Conservation (phyloP, 768 basidiomycete genomes). For the Tricholoma sp. region DNA sequence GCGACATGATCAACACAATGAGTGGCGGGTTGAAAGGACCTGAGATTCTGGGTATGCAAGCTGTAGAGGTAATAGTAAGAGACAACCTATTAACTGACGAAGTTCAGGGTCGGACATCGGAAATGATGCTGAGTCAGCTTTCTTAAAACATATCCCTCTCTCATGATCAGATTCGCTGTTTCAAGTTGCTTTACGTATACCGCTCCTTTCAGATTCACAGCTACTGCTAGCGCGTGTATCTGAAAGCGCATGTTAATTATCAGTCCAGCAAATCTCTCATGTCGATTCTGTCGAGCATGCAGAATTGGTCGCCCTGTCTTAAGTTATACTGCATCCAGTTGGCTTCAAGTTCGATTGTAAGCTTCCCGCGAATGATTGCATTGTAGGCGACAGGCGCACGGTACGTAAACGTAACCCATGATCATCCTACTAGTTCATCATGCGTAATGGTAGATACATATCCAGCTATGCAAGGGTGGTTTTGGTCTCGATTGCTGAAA, state of each 20-base stretch:
- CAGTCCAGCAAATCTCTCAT: not conserved
- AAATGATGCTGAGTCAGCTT: constrained; percentile 11
- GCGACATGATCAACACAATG: constrained; percentile 30
- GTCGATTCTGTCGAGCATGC: not conserved
- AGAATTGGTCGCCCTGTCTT: not conserved
- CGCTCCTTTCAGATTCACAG: not conserved
- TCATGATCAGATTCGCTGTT: not conserved
- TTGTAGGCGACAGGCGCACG: not conserved
- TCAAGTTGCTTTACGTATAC: not conserved
- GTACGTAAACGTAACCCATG: not conserved
- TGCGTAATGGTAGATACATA: not conserved
- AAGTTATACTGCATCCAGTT: too few species aligned
- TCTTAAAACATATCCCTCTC: not conserved
- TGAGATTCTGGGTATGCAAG: constrained; percentile 1
- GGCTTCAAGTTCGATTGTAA: too few species aligned
- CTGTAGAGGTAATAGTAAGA: constrained; percentile 1
- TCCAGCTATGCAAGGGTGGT: not conserved
- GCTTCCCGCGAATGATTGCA: not conserved
- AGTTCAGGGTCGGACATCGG: constrained; percentile 7
- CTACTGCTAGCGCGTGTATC: not conserved
- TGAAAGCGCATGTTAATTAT: not conserved
- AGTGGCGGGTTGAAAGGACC: constrained; percentile 7
- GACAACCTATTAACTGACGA: not conserved
- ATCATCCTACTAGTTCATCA: not conserved
- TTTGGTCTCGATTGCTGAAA: not conserved